Evolutionary conservation across 2,329 filamentous ascomycete genomes (phyloP), one percentile per base, ranked within the genome.

Genomic region (Didymosphaeria variabile): DNA sequence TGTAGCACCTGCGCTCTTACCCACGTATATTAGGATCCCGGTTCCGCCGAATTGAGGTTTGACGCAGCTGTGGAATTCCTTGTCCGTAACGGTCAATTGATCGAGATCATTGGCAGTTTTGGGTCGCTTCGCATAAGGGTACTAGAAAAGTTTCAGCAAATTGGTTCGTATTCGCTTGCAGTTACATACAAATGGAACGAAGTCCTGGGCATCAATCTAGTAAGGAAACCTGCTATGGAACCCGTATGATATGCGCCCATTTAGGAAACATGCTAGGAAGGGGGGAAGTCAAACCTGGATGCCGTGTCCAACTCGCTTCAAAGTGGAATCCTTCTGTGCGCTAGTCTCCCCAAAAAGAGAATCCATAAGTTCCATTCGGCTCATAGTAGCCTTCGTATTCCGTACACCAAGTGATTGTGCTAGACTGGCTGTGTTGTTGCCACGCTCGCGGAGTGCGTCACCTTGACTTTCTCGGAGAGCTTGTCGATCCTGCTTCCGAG

Each of bases 361-460:
- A 76, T 97, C 94, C 93, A 97, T 97, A 76, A 97, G 83, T 82
- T 97, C 95, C 80, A 98, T 97, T 73, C 42, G 47, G 34, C 36
- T 38, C 54, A 91, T 94, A 21, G 91, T 97, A 21, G 89, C 87
- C 78, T 55, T 61, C 97, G 94, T 0, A 90, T 90, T 66, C 87
- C 50, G 87, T 52, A 55, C 60, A 47, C 67, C 67, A 53, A 70
- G 64, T 51, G 71, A 72, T 54, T 73, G 72, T 51, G 60, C 63
- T 44, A 79, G 46, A 79, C 77, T 55, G 64, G 67, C 73, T 64
- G 53, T 73, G 65, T 63, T 75, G 60, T 46, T 73, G 56, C 80
- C 79, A 61, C 79, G 79, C 66, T 83, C 81, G 64, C 84, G 83
- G 52, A 88, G 83, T 31, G 84, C 83, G 61, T 86, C 85, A 44